Base-by-base conservation (phyloP, 2,329 filamentous ascomycete species). In the Chalara sp. region DNA sequence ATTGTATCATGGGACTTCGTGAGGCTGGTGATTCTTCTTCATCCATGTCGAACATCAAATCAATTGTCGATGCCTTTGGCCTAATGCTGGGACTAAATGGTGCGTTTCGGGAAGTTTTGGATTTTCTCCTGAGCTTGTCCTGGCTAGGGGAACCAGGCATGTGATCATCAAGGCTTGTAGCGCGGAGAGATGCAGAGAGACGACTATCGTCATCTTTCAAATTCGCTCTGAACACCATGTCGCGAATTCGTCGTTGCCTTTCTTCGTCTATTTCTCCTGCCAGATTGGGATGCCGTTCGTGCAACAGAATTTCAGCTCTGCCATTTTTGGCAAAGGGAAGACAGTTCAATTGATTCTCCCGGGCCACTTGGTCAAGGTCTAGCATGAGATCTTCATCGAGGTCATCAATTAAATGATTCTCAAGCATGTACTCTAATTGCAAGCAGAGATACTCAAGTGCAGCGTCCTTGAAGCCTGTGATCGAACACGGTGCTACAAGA, bases 11-110 rank as follows among this genome's bases (percentile, higher is more conserved):
- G 30, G 55, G 50, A 47, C 50, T 58, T 35, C 42, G 42, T 41
- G 47, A 44, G 11, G 46, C 33, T 7, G 58, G 49, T 11, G 51
- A 40, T 13, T 64, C 61, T 32, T 65, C 65, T 21, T 95, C 90
- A 52, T 96, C 92, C 90, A 96, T 96, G 57, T 89, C 83, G 63
- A 96, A 96, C 67, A 96, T 95, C 49, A 96, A 76, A 59, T 96
- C 91, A 37, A 76, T 76, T 1, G 77, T 72, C 0, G 86, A 91
- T 21, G 76, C 76, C 61, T 82, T 89, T 1, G 85, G 76, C 49
- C 80, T 83, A 43, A 93, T 72, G 13, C 71, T 74, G 1, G 89
- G 89, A 50, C 82, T 88, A 47, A 79, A 75, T 0, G 76, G 73
- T 53, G 81, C 80, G 55, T 82, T 83, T 11, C 67, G 71, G 21